A percentile compares a stretch with the other conserved stretches of the same genome.
Evolutionary conservation across 2,329 filamentous ascomycete species (phyloP).

Genomic region (Aspergillus ochraceus): DNA sequence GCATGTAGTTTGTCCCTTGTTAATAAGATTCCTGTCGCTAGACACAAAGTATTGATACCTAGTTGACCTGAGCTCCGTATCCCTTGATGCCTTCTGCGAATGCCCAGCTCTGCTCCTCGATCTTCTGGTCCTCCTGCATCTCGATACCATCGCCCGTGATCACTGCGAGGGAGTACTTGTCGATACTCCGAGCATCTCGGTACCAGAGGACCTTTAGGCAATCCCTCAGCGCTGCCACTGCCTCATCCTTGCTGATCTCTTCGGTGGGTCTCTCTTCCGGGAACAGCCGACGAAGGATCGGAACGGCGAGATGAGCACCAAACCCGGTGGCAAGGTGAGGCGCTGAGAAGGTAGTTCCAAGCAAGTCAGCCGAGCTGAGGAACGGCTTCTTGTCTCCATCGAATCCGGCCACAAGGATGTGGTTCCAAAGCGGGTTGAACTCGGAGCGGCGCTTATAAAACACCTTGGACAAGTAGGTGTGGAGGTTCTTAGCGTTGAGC

Average conservation of each 20-base stretch:
- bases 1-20: conserved; percentile 29
- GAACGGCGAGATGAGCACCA: conserved; percentile 88
- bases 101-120: conserved; percentile 96
- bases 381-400: conserved; percentile 80
- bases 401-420: conserved; percentile 85
- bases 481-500: conserved; percentile 89
- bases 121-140: conserved; percentile 77
- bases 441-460: conserved; percentile 93
- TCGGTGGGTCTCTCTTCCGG: conserved; percentile 79
- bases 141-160: conserved; percentile 88
- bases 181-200: conserved; percentile 88
- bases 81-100: conserved; percentile 94
- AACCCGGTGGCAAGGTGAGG: conserved; percentile 92
- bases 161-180: conserved; percentile 87
- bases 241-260: conserved; percentile 72
- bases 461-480: conserved; percentile 94
- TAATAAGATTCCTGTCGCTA: conserved; percentile 12
- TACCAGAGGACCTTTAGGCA: conserved; percentile 99
- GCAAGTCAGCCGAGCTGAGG: conserved; percentile 85
- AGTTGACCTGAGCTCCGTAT: conserved; percentile 79
- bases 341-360: conserved; percentile 86
- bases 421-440: conserved; percentile 98
- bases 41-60: conserved; percentile 33
- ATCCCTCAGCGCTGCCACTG: conserved; percentile 78
- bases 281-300: conserved; percentile 79